A percentile compares a stretch with the other conserved stretches of the same genome.
Conservation (phyloP, 345 rosid species). For the Camelina laxa region DNA sequence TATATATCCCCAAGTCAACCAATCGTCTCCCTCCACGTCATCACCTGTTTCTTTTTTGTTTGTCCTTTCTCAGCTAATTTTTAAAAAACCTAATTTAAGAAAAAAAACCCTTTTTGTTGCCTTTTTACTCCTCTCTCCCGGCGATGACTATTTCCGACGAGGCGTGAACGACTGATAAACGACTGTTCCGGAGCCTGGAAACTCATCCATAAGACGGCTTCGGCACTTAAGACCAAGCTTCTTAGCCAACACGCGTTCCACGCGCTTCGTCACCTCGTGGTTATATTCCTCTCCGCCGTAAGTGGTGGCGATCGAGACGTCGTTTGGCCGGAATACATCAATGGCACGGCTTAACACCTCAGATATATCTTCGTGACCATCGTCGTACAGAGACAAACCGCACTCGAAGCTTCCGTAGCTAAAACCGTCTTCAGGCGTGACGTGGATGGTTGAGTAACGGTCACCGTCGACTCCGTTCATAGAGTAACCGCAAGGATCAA, state of each 20-base stretch:
- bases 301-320: slow-evolving; percentile 74
- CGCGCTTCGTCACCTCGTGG: slow-evolving; percentile 63
- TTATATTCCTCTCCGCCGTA: slow-evolving; percentile 46
- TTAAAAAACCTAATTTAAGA: slow-evolving; percentile 35
- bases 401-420: slow-evolving; percentile 97
- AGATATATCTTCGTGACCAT: slow-evolving; percentile 50
- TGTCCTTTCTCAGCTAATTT: slow-evolving; percentile 9
- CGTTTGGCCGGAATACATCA: slow-evolving; percentile 77
- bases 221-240: slow-evolving; percentile 81
- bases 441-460: slow-evolving; percentile 97
- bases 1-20: slow-evolving; percentile 46
- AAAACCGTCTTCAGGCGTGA: slow-evolving; percentile 94
- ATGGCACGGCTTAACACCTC: slow-evolving; percentile 64
- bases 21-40: slow-evolving; percentile 57
- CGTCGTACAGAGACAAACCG: slow-evolving; percentile 62
- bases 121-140: slow-evolving; percentile 5
- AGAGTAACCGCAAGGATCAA: slow-evolving; percentile 98
- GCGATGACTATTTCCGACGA: slow-evolving; percentile 59
- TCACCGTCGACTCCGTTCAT: slow-evolving; percentile 91
- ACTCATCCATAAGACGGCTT: slow-evolving; percentile 71
- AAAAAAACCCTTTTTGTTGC: slow-evolving; percentile 18
- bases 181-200: slow-evolving; percentile 68
- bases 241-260: slow-evolving; percentile 64
- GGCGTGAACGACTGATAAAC: slow-evolving; percentile 81
- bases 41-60: slow-evolving; percentile 28